These are phyloP conservation scores for Metschnikowia noctiluminum DNA, from an alignment of 805 yeast species.

Conservation along the genomic window DNA sequence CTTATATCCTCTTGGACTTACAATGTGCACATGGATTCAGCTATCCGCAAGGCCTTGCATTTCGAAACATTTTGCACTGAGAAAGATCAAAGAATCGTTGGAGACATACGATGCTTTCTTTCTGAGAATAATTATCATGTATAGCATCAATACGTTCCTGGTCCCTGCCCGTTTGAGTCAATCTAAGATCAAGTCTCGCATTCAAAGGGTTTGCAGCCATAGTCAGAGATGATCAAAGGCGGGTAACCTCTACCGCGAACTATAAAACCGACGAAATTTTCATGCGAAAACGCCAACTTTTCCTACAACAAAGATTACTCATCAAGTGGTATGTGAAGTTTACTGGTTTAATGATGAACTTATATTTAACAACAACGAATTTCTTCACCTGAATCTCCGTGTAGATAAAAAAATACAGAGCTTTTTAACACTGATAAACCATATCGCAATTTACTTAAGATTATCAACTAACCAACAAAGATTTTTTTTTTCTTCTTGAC, in stretches of 20 bases:
- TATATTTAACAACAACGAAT: constrained; percentile 42
- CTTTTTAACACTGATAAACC: constrained; percentile 64
- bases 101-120: neutral
- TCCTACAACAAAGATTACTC: neutral
- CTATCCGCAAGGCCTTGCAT: constrained; percentile 10
- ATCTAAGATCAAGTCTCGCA: too few species aligned
- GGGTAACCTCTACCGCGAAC: constrained; percentile 15
- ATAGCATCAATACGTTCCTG: neutral
- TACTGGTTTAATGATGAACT: constrained; percentile 18
- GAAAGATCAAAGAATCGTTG: neutral
- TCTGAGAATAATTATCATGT: neutral
- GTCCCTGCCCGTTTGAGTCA: neutral
- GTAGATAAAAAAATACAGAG: constrained; percentile 59
- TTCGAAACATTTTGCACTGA: constrained; percentile 1
- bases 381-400: constrained; percentile 67
- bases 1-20: constrained; percentile 10
- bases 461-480: constrained; percentile 12
- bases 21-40: constrained; percentile 16
- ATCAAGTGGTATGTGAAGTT: constrained; percentile 17
- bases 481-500: neutral
- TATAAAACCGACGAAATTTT: constrained; percentile 8
- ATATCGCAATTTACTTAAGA: neutral
- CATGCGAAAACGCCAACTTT: too few species aligned
- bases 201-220: constrained; percentile 5
- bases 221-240: constrained; percentile 2